phyloP scores from a whole-genome alignment of 2,329 filamentous ascomycete species.

The Fonsecaea pedrosoi region DNA sequence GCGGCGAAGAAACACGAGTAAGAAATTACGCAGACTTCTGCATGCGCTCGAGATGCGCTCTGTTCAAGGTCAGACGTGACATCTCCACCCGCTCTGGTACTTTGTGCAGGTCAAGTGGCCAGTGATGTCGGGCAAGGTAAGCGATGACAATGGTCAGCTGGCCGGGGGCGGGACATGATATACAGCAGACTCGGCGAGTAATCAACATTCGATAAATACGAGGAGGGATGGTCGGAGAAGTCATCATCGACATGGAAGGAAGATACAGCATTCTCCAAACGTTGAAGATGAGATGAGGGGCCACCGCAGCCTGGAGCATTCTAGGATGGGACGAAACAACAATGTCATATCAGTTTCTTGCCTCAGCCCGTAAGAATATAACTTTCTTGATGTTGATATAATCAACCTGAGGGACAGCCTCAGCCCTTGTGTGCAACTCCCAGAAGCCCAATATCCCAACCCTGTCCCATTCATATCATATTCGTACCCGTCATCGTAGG shows the following conservation, averaged over 20 bases:
- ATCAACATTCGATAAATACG: too few species aligned
- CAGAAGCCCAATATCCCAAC: background rate
- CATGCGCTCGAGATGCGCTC: background rate
- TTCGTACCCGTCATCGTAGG: background rate
- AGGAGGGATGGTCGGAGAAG: background rate
- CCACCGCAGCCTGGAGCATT: background rate
- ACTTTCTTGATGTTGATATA: background rate
- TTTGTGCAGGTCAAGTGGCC: background rate
- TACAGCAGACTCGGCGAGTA: background rate
- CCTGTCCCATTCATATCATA: background rate
- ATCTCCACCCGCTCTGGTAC: background rate
- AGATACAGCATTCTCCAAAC: background rate
- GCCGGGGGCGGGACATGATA: background rate
- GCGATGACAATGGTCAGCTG: background rate
- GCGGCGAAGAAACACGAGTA: background rate
- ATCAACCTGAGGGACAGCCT: background rate
- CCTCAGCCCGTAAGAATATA: background rate
- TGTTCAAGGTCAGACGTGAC: background rate
- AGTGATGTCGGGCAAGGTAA: background rate
- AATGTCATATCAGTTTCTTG: background rate
- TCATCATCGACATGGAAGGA: background rate
- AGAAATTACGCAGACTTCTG: background rate
- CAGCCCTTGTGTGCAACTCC: background rate
- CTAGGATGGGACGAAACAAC: background rate
- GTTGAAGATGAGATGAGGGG: background rate